Base-by-base conservation (phyloP, 2,329 filamentous ascomycete species). In the Sporothrix mexicana region DNA sequence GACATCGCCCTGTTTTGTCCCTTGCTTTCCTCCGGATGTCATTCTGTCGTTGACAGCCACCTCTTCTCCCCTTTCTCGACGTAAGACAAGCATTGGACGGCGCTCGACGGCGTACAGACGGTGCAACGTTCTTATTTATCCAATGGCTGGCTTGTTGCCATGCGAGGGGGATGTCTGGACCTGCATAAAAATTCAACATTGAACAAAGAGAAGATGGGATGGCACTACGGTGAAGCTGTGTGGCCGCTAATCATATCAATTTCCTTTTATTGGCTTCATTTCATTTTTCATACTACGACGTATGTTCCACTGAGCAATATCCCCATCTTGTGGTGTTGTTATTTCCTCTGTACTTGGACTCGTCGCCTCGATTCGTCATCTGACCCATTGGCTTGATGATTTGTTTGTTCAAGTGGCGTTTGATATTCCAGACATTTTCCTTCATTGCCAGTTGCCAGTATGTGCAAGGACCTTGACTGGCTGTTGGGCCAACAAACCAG, bases 401-500 rank as follows among this genome's bases (percentile, higher is more conserved):
- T 45, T 66, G 20, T 15, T 15, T 6, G 9, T 6, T 45, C 3
- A 6, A 1, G 13, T 13, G 55, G 13, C 15, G 5, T 36, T 23
- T 25, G 23, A 25, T n/a, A 6, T 23, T 67, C 12, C 62, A 17
- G 41, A 13, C 62, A 49, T 49, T 49, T 12, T 15, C 20, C 15
- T 13, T 25, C 20, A 36, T 36, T 36, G 30, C 30, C 30, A 36
- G 30, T 36, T 36, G 30, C 30, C 30, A 36, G 30, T 36, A 36
- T 36, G 5, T 36, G 30, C 4, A 36, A 36, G 7, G 30, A 7
- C 2, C 10, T 13, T 49, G 20, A 66, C 61, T 66, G 61, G 41
- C 62, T 67, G 62, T 67, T 67, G 43, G 62, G 62, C n/a, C 61
- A 47, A 47, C 61, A 66, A 45, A 66, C 47, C 61, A 66, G 13